Base-by-base conservation (phyloP, 345 rosid genomes). In the Eucalyptus victrix region DNA sequence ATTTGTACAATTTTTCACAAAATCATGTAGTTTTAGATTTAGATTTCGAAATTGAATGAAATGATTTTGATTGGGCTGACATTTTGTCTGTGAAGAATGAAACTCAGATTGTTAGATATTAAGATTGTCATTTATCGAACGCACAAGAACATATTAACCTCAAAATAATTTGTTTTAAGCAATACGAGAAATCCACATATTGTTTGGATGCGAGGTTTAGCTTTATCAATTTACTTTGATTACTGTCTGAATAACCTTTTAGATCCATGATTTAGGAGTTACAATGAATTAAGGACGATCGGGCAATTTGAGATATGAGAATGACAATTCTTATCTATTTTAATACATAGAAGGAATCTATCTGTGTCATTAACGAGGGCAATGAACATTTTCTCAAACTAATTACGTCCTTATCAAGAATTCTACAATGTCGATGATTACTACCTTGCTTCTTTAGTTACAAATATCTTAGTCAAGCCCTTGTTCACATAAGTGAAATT, bases 281-380 rank as follows among this genome's bases (percentile, higher is more conserved):
- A 13, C 28, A 7, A 65, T 65, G 3, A 30, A 65, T 65, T 2
- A 65, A n/a, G 34, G 76, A 65, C 0, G 0, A 30, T 30, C 5
- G 6, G 30, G 32, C 69, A 2, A 15, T 65, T 65, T n/a, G 32
- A 15, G 34, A n/a, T 7, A n/a, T 15, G 76, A 65, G 34, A n/a
- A n/a, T 65, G 76, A 15, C 10, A 65, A 65, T 1, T 65, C 37
- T 30, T 65, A 65, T 65, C 37, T 65, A 30, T 15, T 65, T 65
- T 30, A n/a, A 15, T 65, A n/a, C 34, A n/a, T 32, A 65, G 34
- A 65, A 65, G 76, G 76, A n/a, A 65, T 65, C 16, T 21, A 65
- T 15, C 19, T n/a, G 19, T n/a, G 76, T n/a, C 21, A n/a, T n/a
- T 65, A 65, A 65, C 37, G 19, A 65, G 76, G 76, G 76, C 19